phyloP scores from a whole-genome alignment of 2,329 filamentous ascomycete species.

The Magnaporthiopsis incrustans region DNA sequence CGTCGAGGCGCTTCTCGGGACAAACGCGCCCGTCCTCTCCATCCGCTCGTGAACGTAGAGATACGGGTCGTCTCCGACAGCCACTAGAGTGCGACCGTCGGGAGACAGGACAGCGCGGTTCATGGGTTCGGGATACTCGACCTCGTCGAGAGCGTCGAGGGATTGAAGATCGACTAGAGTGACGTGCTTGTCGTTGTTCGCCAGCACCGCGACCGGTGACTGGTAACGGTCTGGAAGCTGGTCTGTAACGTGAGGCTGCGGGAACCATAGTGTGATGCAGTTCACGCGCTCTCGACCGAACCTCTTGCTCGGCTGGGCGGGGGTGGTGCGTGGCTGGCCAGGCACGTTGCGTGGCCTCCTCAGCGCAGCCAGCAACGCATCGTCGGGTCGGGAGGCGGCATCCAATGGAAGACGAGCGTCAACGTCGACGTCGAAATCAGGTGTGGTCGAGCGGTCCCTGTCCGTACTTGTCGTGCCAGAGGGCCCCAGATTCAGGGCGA shows the following conservation, averaged over 20 bases:
- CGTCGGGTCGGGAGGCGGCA: constrained; percentile 20
- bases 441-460: constrained; percentile 13
- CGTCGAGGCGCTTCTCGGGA: neutral
- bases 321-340: constrained; percentile 39
- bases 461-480: neutral
- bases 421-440: constrained; percentile 19
- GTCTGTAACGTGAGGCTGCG: constrained; percentile 26
- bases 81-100: constrained; percentile 70
- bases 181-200: constrained; percentile 89
- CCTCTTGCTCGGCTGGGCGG: constrained; percentile 40
- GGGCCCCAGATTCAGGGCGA: constrained; percentile 56
- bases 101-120: constrained; percentile 94
- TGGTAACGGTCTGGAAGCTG: constrained; percentile 32
- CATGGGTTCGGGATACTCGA: constrained; percentile 75
- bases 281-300: constrained; percentile 56
- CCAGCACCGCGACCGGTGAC: constrained; percentile 59
- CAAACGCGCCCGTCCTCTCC: constrained; percentile 18
- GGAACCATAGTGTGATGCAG: constrained; percentile 58
- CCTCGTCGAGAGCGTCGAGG: constrained; percentile 54
- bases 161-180: constrained; percentile 71
- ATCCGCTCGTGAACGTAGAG: constrained; percentile 71
- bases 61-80: constrained; percentile 80
- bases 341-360: constrained; percentile 35
- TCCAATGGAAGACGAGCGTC: constrained; percentile 23
- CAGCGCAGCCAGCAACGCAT: constrained; percentile 26